These are phyloP conservation scores for Eudorina sp. DNA, from an alignment of 139 green algal species.

Conservation along the genomic window DNA sequence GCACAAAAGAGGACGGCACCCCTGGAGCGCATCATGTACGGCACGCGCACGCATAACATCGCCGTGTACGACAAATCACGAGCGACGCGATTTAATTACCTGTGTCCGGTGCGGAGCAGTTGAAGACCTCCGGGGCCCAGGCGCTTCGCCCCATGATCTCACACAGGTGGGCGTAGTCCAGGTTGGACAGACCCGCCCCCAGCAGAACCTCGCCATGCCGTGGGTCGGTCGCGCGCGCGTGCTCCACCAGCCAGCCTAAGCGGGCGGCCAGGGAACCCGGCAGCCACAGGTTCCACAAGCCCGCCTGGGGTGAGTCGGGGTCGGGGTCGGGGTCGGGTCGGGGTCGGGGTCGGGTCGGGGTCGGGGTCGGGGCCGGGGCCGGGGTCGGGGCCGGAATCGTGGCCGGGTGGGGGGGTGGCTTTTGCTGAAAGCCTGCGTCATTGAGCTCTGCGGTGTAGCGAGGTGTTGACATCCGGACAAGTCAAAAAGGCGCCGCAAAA, in stretches of 20 bases:
- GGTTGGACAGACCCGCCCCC: slow-evolving; percentile 88
- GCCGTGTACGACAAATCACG: too few species aligned
- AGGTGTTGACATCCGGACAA: too few species aligned
- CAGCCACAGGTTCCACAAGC: slow-evolving; percentile 99
- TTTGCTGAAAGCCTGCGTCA: too few species aligned
- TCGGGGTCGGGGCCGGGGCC: neutral
- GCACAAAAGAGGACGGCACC: too few species aligned
- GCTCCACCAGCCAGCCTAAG: slow-evolving; percentile 40
- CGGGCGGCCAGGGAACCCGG: slow-evolving; percentile 58
- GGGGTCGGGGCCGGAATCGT: neutral
- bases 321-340: neutral
- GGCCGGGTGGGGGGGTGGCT: too few species aligned
- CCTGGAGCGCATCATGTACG: too few species aligned
- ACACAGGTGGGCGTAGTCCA: slow-evolving; percentile 94
- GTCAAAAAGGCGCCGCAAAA: too few species aligned
- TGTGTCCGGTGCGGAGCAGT: slow-evolving; percentile 98
- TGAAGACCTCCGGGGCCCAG: slow-evolving; percentile 97
- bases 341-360: neutral
- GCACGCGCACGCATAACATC: too few species aligned
- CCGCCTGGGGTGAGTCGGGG: slow-evolving; percentile 47
- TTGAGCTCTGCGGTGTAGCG: too few species aligned
- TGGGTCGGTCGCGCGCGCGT: neutral
- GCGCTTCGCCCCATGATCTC: slow-evolving; percentile 83
- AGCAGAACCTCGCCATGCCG: slow-evolving; percentile 60
- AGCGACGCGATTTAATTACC: too few species aligned